Conservation (phyloP, 306 rosid species). For the Prunus mira region DNA sequence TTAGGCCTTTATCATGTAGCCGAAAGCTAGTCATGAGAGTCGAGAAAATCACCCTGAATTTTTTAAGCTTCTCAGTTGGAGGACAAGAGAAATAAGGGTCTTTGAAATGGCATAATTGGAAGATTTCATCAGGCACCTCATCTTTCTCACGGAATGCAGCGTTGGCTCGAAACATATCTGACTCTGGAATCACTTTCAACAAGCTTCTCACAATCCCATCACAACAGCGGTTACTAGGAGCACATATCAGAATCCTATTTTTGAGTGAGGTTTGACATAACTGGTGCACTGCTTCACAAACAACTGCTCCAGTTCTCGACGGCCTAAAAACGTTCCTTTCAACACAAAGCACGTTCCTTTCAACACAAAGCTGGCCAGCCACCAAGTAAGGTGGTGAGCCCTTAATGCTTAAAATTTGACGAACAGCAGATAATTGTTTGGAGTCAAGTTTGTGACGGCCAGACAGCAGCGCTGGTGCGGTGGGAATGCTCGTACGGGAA, state of each 20-base stretch:
- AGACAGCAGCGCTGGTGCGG: background rate
- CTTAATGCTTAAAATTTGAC: conserved; percentile 5
- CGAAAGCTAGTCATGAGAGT: conserved; percentile 37
- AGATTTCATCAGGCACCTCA: conserved; percentile 28
- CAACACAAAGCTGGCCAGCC: background rate
- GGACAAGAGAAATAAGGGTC: too few species aligned
- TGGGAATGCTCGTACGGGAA: background rate
- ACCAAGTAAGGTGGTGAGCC: conserved; percentile 36
- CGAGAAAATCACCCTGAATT: conserved; percentile 36
- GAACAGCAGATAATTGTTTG: background rate
- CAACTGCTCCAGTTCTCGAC: conserved; percentile 8
- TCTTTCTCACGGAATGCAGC: conserved; percentile 23
- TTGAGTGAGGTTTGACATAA: conserved; percentile 4
- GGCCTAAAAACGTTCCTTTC: too few species aligned
- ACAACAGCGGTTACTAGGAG: conserved; percentile 21
- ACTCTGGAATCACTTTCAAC: conserved; percentile 19
- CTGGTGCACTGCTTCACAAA: conserved; percentile 21
- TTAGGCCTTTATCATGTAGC: conserved; percentile 25
- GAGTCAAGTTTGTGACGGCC: background rate
- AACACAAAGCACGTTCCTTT: too few species aligned
- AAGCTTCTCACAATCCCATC: conserved; percentile 24
- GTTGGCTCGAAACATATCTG: conserved; percentile 26
- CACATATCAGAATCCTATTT: conserved; percentile 21
- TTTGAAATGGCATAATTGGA: conserved; percentile 19
- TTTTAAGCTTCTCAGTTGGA: background rate